Conservation (phyloP, 306 rosid genomes). For the Parietaria judaica region DNA sequence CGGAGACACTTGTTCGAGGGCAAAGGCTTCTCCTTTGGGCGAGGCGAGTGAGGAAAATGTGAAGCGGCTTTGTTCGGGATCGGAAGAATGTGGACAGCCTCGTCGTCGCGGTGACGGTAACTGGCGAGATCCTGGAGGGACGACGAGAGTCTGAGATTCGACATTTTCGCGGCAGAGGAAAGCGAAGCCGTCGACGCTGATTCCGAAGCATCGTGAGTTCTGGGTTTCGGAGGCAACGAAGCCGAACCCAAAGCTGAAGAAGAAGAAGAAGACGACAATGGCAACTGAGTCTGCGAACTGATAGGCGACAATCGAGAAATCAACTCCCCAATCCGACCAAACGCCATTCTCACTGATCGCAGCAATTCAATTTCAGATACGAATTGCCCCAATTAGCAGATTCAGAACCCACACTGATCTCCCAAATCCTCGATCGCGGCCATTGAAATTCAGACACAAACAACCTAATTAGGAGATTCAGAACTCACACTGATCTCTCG, state of each 20-base stretch:
- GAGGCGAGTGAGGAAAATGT: slow-evolving; percentile 29
- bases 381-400: no score
- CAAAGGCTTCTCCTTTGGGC: slow-evolving; percentile 32
- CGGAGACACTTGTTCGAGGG: slow-evolving; percentile 20
- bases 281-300: slow-evolving; percentile 24
- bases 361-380: no score
- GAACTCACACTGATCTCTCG: no score
- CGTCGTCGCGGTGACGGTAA: slow-evolving; percentile 34
- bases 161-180: slow-evolving; percentile 20
- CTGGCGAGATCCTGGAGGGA: slow-evolving; percentile 80
- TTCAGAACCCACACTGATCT: no score
- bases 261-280: neutral
- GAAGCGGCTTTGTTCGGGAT: slow-evolving; percentile 10
- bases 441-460: no score
- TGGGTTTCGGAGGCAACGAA: neutral
- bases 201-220: slow-evolving; percentile 16
- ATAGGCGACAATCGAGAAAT: slow-evolving; percentile 25
- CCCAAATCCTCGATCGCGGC: no score
- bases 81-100: slow-evolving; percentile 1
- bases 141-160: slow-evolving; percentile 51
- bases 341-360: slow-evolving; percentile 32
- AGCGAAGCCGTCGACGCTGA: neutral
- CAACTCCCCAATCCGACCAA: slow-evolving; percentile 40
- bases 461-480: no score
- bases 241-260: slow-evolving; percentile 12